Evolutionary conservation across 139 green algal species (phyloP), one percentile per base, ranked within the genome.

Genomic region (Mesostigma viride): DNA sequence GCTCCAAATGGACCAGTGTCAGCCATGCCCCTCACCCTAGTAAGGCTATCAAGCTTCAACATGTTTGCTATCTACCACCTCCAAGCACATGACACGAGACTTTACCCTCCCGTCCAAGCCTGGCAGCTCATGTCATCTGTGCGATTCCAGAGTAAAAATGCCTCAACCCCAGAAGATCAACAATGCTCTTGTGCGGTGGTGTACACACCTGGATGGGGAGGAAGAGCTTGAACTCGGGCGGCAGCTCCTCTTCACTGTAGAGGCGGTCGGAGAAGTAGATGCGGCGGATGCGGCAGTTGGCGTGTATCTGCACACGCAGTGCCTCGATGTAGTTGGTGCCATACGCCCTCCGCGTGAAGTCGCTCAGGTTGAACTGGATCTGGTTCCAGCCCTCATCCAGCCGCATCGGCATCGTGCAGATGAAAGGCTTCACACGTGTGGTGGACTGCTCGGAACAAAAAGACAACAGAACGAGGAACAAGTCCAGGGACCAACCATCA

Each of bases 331-430:
- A 96, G 74, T 93, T 94, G 8, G 90, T 96, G 53, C 90, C 90
- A 68, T 96, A 96, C 3, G 90, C 90, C 31, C 86, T 71, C 3
- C 88, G 77, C 17, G 87, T 91, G 77, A 96, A 96, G 79, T 96
- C 91, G 33, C 81, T 79, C 33, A 96, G 82, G 76, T 96, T 96
- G 81, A 96, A 96, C 73, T 94, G 88, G 40, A 70, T 89, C 77
- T 96, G 88, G 74, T 96, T 96, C 90, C 90, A 96, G 32, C 91
- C 90, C 56, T 95, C 86, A 62, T 96, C 91, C 31, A 96, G 80
- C n/a, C 85, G 81, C 87, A 96, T 93, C 20, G 90, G 90, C 91
- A 96, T 96, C 3, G 90, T 97, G 81, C 90, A 96, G 51, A 96
- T 95, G 76, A 95, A 96, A 8, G 89, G 90, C 84, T 93, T 96